These are phyloP conservation scores for Telopea speciosissima DNA, from an alignment of 177 flowering plant genomes.

Conservation along the genomic window DNA sequence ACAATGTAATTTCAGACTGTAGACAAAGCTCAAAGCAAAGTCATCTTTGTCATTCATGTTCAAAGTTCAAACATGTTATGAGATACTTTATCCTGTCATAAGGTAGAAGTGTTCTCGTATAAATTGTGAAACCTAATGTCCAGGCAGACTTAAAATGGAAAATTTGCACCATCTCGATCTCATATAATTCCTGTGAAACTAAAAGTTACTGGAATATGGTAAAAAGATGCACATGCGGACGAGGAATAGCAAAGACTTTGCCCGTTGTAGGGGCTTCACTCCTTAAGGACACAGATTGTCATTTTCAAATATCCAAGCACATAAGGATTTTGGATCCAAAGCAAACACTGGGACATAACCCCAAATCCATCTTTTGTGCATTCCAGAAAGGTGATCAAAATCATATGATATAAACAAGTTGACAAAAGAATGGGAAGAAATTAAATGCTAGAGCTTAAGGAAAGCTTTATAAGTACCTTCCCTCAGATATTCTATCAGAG, in stretches of 20 bases:
- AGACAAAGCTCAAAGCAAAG: not conserved
- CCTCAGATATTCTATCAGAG: constrained; percentile 56
- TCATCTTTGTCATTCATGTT: too few relatives aligned
- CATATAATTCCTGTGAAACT: not conserved
- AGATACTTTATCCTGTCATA: not conserved
- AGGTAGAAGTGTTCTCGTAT: not conserved
- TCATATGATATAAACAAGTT: not conserved
- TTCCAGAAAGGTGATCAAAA: not conserved
- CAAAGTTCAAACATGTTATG: not conserved
- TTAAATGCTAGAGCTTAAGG: not conserved
- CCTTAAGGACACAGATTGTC: too few relatives aligned
- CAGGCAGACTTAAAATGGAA: not conserved
- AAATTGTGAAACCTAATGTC: not conserved
- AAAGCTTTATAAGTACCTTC: constrained; percentile 39
- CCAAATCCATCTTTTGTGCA: not conserved
- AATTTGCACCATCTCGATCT: not conserved
- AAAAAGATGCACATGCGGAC: not conserved
- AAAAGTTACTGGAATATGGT: too few relatives aligned
- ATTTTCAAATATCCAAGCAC: too few relatives aligned
- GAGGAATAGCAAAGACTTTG: too few relatives aligned
- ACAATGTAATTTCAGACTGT: not conserved
- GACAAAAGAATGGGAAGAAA: not conserved
- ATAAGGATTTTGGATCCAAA: too few relatives aligned
- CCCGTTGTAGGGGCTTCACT: too few relatives aligned
- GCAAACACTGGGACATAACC: too few relatives aligned